Base-by-base conservation (phyloP, 148 eudicot species). In the Amaranthus hypochondriacus region DNA sequence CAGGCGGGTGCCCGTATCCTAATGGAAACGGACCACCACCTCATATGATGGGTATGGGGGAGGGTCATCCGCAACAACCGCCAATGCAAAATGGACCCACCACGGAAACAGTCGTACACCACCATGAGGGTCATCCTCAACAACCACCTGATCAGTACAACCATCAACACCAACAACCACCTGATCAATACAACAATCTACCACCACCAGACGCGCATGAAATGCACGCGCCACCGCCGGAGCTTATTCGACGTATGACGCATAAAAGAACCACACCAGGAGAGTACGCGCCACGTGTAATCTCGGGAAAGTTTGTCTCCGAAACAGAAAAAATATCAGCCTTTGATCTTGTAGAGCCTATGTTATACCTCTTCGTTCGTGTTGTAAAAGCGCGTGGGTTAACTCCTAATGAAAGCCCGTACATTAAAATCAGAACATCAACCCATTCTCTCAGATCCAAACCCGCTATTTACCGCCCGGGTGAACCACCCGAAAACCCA, bases 271-370 rank as follows among this genome's bases (percentile, higher is more conserved):
- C 81, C 4, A 65, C 81, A 0, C 56, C 79, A 0, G 81, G 85
- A 7, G 97, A 92, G 46, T 95, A 73, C 77, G 80, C 92, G 0
- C 99, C 99, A 4, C 82, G 70, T 48, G 74, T 86, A 4, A 90
- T 95, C 52, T 3, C 83, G 28, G 80, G 81, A 0, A 86, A 87
- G 60, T 48, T 69, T 18, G 44, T 75, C 15, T 53, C 78, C 0
- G 86, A 83, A 44, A 66, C 83, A 13, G 98, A 89, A 53, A 80
- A 84, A 48, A 81, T 87, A n/a, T 82, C 87, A 52, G 76, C 88
- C 0, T 84, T 79, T 56, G 99, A 87, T 73, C 80, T 95, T 10
- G 99, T 95, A 6, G 99, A 95, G 69, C 97, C 99, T 7, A 95
- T 95, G 99, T 92, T 79, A 55, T 95, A 86, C 62, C 58, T 90